Base-by-base conservation (phyloP, 352 stramenopile genomes). In the Thalassiosira hispida region DNA sequence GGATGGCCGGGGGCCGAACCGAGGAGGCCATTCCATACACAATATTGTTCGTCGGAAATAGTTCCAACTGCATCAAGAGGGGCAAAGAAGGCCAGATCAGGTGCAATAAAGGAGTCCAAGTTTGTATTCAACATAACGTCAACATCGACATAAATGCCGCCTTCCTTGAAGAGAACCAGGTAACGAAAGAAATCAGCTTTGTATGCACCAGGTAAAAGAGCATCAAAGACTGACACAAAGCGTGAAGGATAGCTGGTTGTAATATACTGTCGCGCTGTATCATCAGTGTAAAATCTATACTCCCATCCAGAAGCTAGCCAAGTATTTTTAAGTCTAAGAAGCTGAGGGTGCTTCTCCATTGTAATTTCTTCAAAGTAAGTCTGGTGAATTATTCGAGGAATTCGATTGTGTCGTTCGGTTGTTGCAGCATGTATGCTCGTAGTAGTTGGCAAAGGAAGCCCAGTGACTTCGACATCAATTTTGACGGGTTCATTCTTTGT, bases 301-400 rank as follows among this genome's bases (percentile, higher is more conserved):
- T 89, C 74, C 83, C 83, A 89, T 27, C 83, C 83, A 38, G 73
- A 80, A 49, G 69, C 61, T 71, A 42, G 75, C 83, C 83, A 89
- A 11, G 74, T 74, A 47, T 87, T 89, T 63, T 89, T 78, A 31
- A 89, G 67, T 53, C 83, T 69, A 42, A 71, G 56, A 8, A 89
- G 40, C 40, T 89, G 70, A 44, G 83, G 79, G 53, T 85, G 85
- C 20, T 35, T 77, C 55, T 79, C 68, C 12, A 67, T 49, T 20
- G 56, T 70, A 47, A 90, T 71, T 29, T 86, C 68, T 53, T 90
- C 83, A 68, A 86, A 85, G 31, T 61, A 90, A 14, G 79, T 86
- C 69, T 90, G 83, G 62, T 90, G 83, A 61, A 88, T 88, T 44
- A 90, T 90, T 23, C 77, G 70, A 57, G 83, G 83, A 59, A 90